Evolutionary conservation across 164 flowering plant genomes (phyloP).

Genomic region (Piper betle): DNA sequence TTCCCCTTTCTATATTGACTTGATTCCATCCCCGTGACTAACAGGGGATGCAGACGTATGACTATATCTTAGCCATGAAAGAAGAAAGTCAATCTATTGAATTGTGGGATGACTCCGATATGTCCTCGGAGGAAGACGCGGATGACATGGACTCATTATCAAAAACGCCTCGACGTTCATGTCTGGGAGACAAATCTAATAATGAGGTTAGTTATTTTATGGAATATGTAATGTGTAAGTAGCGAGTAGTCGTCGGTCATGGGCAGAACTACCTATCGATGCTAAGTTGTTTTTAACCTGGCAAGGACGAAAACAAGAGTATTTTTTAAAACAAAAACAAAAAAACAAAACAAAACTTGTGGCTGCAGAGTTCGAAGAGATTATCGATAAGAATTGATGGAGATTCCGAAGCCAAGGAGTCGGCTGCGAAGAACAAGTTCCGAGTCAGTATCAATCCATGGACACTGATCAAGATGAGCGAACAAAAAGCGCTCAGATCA

Average conservation of each 20-base stretch:
- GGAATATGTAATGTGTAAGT: not conserved
- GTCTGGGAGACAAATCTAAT: conserved; percentile 24
- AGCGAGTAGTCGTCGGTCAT: too few relatives aligned
- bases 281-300: too few relatives aligned
- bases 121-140: conserved; percentile 63
- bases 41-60: conserved; percentile 81
- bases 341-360: too few relatives aligned
- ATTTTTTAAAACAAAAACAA: too few relatives aligned
- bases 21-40: too few relatives aligned
- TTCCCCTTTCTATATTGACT: too few relatives aligned
- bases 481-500: conserved; percentile 63
- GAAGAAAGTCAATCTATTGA: conserved; percentile 55
- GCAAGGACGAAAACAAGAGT: too few relatives aligned
- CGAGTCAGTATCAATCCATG: conserved; percentile 81
- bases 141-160: conserved; percentile 48
- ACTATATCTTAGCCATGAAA: conserved; percentile 88
- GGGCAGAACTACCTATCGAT: too few relatives aligned
- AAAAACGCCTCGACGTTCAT: conserved; percentile 38
- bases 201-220: conserved; percentile 25
- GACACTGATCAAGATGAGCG: conserved; percentile 75
- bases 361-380: conserved; percentile 33
- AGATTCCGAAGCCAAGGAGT: conserved; percentile 22
- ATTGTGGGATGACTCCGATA: conserved; percentile 49
- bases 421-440: conserved; percentile 46
- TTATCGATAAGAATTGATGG: conserved; percentile 64